A percentile compares a stretch with the other conserved stretches of the same genome.
Evolutionary conservation across 2,329 filamentous ascomycete species (phyloP).

Genomic region (Aspergillus aculeatinus): DNA sequence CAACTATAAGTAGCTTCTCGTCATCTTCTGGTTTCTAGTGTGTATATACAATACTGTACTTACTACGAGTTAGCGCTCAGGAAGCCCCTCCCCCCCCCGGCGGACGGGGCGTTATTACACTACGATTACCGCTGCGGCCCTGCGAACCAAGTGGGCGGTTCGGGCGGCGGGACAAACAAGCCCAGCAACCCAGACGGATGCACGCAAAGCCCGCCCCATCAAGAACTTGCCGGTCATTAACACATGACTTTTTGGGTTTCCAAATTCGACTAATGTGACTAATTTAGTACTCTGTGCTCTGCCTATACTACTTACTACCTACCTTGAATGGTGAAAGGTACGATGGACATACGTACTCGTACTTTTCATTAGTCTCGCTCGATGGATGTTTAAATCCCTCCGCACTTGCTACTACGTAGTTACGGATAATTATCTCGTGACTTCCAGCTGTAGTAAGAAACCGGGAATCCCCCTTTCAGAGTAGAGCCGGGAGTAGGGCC

Average conservation of each 20-base stretch:
- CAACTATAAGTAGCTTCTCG: too few species aligned
- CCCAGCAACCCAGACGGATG: background rate
- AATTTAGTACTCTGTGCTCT: background rate
- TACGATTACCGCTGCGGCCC: background rate
- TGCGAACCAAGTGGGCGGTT: slow-evolving; percentile 13
- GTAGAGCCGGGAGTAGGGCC: too few species aligned
- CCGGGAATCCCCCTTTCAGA: too few species aligned
- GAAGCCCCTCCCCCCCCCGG: background rate
- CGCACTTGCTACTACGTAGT: background rate
- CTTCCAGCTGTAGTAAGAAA: too few species aligned
- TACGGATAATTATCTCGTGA: too few species aligned
- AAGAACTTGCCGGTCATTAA: background rate
- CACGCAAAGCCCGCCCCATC: slow-evolving; percentile 1
- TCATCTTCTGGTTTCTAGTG: too few species aligned
- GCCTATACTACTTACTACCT: background rate
- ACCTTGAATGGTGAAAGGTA: background rate
- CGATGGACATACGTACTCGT: background rate
- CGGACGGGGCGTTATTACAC: background rate
- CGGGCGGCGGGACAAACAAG: slow-evolving; percentile 2
- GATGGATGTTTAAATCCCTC: background rate
- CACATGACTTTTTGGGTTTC: too few species aligned
- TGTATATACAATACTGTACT: too few species aligned
- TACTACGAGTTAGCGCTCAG: too few species aligned
- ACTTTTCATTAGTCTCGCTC: too few species aligned
- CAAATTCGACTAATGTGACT: background rate